Conservation (phyloP, 1,284 basidiomycete genomes). For the Ganoderma meredithae region DNA sequence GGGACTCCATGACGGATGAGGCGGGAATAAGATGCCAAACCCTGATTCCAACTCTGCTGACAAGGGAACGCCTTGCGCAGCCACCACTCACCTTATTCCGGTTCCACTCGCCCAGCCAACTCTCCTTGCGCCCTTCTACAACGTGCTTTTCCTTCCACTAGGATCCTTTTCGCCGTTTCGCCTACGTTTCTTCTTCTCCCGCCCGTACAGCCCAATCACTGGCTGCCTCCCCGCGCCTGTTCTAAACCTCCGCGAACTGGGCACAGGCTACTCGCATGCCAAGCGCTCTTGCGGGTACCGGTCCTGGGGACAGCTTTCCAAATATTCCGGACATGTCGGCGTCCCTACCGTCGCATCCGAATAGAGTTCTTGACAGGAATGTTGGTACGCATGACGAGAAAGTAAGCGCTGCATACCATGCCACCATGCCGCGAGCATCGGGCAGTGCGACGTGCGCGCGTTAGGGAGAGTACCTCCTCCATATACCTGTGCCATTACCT, state of each 20-base stretch:
- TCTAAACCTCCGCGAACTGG: background rate
- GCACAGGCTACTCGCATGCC: too few relatives aligned
- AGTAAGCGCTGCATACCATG: background rate
- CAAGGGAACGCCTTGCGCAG: constrained; percentile 3
- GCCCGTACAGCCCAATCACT: background rate
- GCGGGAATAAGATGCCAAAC: constrained; percentile 8
- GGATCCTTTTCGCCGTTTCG: background rate
- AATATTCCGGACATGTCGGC: background rate
- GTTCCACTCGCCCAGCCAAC: too few relatives aligned
- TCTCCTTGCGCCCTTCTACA: too few relatives aligned
- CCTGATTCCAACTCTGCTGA: constrained; percentile 5
- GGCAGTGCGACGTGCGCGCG: background rate
- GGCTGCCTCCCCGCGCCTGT: background rate
- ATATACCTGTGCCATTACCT: background rate
- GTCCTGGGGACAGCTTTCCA: too few relatives aligned
- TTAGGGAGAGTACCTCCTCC: background rate
- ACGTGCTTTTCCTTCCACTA: background rate
- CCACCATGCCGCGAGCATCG: background rate
- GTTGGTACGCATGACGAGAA: background rate
- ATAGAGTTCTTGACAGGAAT: background rate
- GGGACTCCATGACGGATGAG: background rate
- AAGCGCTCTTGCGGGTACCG: too few relatives aligned
- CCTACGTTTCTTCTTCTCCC: background rate
- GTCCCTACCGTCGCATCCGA: background rate
- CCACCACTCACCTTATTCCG: background rate